These are phyloP conservation scores for Malus sieversii DNA, from an alignment of 306 rosid genomes.

Conservation along the genomic window DNA sequence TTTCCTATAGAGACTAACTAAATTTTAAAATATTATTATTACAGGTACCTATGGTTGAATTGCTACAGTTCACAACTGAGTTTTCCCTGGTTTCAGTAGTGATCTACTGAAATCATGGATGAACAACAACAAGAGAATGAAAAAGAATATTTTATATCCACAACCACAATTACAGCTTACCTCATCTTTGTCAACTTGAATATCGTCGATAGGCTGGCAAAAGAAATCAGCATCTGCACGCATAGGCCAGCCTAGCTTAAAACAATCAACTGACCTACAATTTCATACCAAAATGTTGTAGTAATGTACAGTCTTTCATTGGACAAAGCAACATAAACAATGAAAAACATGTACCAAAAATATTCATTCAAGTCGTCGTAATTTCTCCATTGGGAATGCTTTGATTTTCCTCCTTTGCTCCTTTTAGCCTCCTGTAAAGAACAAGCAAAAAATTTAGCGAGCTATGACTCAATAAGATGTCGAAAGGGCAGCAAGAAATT, in stretches of 20 bases:
- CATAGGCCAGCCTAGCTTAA: slow-evolving; percentile 93
- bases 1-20: not conserved
- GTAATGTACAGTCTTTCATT: slow-evolving; percentile 1
- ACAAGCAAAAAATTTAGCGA: slow-evolving; percentile 9
- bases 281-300: slow-evolving; percentile 12
- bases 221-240: slow-evolving; percentile 71
- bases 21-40: not conserved
- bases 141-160: not conserved
- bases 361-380: slow-evolving; percentile 92
- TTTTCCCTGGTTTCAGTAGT: not conserved
- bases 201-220: slow-evolving; percentile 19
- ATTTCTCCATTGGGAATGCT: slow-evolving; percentile 97
- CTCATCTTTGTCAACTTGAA: slow-evolving; percentile 40
- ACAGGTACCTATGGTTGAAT: not conserved
- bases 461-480: slow-evolving; percentile 5
- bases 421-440: slow-evolving; percentile 55
- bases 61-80: not conserved
- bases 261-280: slow-evolving; percentile 83
- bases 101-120: not conserved
- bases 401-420: slow-evolving; percentile 59
- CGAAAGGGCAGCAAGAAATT: slow-evolving; percentile 5
- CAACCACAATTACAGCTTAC: slow-evolving; percentile 33
- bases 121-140: not conserved
- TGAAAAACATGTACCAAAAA: slow-evolving; percentile 57
- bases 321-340: slow-evolving; percentile 1